Evolutionary conservation across 1,139 yeast species (phyloP), one percentile per base, ranked within the genome.

Genomic region (Yamadazyma buinensis): DNA sequence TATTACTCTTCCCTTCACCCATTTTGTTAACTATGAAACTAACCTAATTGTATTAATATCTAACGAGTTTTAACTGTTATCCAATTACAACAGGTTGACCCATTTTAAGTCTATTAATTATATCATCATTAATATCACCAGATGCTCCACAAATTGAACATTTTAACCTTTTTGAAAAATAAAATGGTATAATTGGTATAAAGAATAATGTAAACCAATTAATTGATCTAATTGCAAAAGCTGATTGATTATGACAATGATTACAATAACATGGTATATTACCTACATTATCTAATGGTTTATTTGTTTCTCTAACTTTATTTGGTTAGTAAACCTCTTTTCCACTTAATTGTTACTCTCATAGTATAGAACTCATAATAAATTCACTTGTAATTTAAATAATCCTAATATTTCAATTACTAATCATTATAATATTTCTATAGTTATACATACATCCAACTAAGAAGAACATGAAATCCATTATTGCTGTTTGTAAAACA

Each of bases 71-170:
- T 17, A 5, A 17, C 19, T 17, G 18, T 13, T 43, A 57, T 13
- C 61, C 62, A 28, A 67, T 65, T 2, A 72, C 73, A 12, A 67
- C 68, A 5, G 72, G 69, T 39, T 67, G 67, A 7, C 75, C 75
- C 24, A 51, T 46, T 36, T 58, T 49, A 43, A 69, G 52, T 29
- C 64, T 49, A n/a, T 47, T 48, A 9, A 65, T 49, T 2, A 61
- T 63, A 3, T 52, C 54, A 9, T 41, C 37, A 38, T 61, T 58
- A 26, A 69, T 48, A 30, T 56, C 61, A 3, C 71, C 75, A 7
- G 71, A 52, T 1, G 73, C 68, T 5, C 69, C 67, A 45, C 75
- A 69, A 26, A 69, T 69, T 8, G 62, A 52, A 39, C 75, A 69
- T 43, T 58, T 61, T 36, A 69, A 51, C 33, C 66, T 42, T 40